Percentiles rank a stretch among this genome's conserved stretches.
Conservation (phyloP, 1,284 basidiomycete genomes). For the Mycena citricolor region DNA sequence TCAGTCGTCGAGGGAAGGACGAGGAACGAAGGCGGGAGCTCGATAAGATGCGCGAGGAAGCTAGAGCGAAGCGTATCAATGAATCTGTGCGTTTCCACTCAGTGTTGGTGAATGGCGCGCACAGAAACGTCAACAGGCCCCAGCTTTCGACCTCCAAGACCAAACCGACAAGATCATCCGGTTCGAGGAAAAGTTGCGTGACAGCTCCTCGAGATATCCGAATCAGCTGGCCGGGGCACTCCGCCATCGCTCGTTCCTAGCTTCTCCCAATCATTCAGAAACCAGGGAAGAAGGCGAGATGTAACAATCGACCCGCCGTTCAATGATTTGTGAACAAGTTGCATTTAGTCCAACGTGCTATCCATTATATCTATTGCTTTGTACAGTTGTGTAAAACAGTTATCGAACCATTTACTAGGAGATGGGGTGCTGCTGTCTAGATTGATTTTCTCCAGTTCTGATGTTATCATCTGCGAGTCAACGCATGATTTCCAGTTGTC, state of each 20-base stretch:
- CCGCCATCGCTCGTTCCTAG: not conserved
- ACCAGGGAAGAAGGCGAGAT: conserved; percentile 39
- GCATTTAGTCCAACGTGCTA: conserved; percentile 4
- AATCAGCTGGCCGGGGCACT: conserved; percentile 64
- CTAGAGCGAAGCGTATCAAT: conserved; percentile 53
- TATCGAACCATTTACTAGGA: conserved; percentile 56
- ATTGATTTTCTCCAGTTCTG: conserved; percentile 35
- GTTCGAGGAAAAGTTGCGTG: conserved; percentile 59
- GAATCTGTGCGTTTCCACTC: conserved; percentile 47
- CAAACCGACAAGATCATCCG: conserved; percentile 65
- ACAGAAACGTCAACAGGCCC: conserved; percentile 40
- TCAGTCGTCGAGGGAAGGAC: conserved; percentile 60
- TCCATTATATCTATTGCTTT: conserved; percentile 34
- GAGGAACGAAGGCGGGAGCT: conserved; percentile 69
- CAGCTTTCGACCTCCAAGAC: conserved; percentile 67
- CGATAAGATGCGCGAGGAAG: conserved; percentile 70
- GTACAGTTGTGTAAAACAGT: conserved; percentile 60
- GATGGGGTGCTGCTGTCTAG: conserved; percentile 29
- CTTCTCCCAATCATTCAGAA: conserved; percentile 15
- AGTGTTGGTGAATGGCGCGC: conserved; percentile 3
- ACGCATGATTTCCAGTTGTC: conserved; percentile 36
- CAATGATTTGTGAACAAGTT: too few species aligned
- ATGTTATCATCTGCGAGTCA: too few species aligned
- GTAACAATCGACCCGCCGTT: conserved; percentile 8
- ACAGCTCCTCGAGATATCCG: conserved; percentile 59